Base-by-base conservation (phyloP, 2,329 filamentous ascomycete genomes). In the Claviceps humidiphila region DNA sequence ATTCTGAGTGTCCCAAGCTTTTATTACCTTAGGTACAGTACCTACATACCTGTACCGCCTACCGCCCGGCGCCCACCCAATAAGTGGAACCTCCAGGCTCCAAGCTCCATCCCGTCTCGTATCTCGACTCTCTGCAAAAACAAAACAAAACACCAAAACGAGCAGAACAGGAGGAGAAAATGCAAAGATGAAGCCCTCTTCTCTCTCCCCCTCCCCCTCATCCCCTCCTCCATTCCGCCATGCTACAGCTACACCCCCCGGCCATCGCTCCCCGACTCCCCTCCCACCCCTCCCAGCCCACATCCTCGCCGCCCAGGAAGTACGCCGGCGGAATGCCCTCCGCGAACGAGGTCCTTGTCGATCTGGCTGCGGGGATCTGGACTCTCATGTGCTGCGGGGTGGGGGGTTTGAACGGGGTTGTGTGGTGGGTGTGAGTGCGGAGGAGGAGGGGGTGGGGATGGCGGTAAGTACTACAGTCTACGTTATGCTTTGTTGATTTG, bases 351-450 rank as follows among this genome's bases (percentile, higher is more conserved):
- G 71, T 0, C 54, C 52, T 4, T 62, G 71, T 34, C 53, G 58
- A 30, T 73, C 68, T 1, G 77, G 76, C 13, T 77, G 74, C 50
- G 43, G 48, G 2, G 75, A 74, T 55, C 57, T 81, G 38, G 78
- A 81, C 56, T 62, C 68, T 2, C 60, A 72, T 34, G 67, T 75
- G 5, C 63, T 81, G 5, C 52, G 71, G 5, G 67, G 74, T 2
- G 75, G 75, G 2, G 76, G 75, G 0, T 64, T 79, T 11, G 71
- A 74, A 61, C 62, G 73, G n/a, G 77, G 76, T 0, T 65, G 64
- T 20, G 70, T 81, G 0, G 72, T 78, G 1, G 78, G 78, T 1
- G 51, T 81, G 51, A 81, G 77, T 52, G 66, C 73, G 0, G 76
- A 78, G 61, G 72, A 74, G 20, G 73, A 72, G 42, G 68, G 67